phyloP scores from a whole-genome alignment of 345 rosid genomes.

The Lepidium africanum region DNA sequence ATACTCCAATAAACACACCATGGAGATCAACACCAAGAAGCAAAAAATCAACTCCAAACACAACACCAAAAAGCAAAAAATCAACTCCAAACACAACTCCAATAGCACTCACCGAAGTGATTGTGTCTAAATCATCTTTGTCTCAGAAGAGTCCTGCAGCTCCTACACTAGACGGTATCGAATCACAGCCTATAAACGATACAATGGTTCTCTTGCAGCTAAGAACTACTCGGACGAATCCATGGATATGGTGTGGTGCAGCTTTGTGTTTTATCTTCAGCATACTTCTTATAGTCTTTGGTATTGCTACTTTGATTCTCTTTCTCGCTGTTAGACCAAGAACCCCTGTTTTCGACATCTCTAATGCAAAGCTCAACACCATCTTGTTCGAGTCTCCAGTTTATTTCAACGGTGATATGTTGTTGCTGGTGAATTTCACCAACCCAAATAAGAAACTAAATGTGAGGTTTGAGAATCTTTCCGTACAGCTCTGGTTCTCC shows the following conservation, averaged over 20 bases:
- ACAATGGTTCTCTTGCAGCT: conserved; percentile 31
- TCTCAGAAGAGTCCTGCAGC: conserved; percentile 17
- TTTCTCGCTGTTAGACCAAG: conserved; percentile 57
- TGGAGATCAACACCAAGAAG: conserved; percentile 31
- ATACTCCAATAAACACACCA: conserved; percentile 27
- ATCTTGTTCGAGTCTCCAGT: conserved; percentile 74
- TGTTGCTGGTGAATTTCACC: conserved; percentile 59
- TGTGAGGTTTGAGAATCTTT: conserved; percentile 50
- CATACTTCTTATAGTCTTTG: conserved; percentile 63
- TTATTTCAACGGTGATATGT: conserved; percentile 72
- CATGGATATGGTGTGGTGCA: conserved; percentile 66
- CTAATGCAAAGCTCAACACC: conserved; percentile 59
- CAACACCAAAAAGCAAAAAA: conserved; percentile 8
- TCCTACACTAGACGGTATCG: conserved; percentile 11
- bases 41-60: conserved; percentile 12
- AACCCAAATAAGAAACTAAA: conserved; percentile 69
- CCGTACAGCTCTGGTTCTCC: conserved; percentile 57
- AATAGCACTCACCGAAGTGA: conserved; percentile 30
- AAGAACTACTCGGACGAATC: conserved; percentile 44
- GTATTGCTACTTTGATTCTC: conserved; percentile 66
- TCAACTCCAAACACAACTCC: conserved; percentile 19
- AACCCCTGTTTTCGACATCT: conserved; percentile 63
- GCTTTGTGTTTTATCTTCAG: conserved; percentile 70
- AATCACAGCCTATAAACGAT: conserved; percentile 17
- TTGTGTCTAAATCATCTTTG: conserved; percentile 36